Evolutionary conservation across 306 rosid genomes (phyloP), one percentile per base, ranked within the genome.

Genomic region (Cicer yamashitae): DNA sequence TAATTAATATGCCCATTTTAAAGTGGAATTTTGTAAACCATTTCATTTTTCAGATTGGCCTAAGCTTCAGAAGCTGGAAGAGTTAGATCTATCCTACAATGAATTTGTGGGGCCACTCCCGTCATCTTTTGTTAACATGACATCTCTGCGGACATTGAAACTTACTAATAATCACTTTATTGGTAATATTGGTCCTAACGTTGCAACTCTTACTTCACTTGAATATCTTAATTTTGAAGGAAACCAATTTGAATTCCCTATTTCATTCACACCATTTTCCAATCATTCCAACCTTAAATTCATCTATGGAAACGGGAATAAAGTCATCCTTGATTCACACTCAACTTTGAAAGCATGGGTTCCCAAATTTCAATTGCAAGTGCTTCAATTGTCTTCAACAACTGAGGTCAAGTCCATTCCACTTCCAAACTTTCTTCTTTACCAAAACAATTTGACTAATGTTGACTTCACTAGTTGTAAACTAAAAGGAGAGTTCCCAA

Each of bases 161-260:
- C 67, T 79, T 54, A 18, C 58, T 7, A 0, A 6, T 6, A 72
- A 79, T 45, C 0, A 54, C 18, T 64, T 79, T 11, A 44, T 6
- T 2, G 78, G 74, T 1, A 72, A 65, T 17, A 10, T 79, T 2
- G n/a, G 34, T 37, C 39, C 45, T 8, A 44, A 13, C 18, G 52
- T 72, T 11, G 83, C 62, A 72, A 54, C 69, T 41, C 17, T 79
- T 30, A 37, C 43, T 44, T 79, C 70, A 11, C 79, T 79, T 12
- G 70, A 64, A 65, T 17, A 61, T 51, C 10, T 78, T 40, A 25
- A 0, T 47, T 78, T 78, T 61, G 7, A 4, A 10, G 0, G 3
- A 14, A 78, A 70, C 58, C 59, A 62, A n/a, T 71, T 79, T 63
- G 50, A 71, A 25, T 38, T 79, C 22, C 82, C 72, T 40, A n/a